Conservation (phyloP, 2,329 filamentous ascomycete species). For the Ascomycota sp. region DNA sequence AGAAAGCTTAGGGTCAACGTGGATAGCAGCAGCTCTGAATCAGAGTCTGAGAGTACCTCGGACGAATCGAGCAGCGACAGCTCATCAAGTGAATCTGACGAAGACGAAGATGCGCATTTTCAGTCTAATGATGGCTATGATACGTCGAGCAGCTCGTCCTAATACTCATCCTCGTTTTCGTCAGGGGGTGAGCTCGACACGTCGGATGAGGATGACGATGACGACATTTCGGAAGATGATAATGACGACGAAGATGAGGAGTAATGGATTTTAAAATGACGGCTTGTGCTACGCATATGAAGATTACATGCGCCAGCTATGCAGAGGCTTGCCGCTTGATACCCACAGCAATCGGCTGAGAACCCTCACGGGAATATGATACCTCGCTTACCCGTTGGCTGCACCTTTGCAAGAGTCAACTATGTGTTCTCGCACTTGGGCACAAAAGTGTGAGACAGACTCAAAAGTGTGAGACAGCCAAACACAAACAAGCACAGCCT, state of each 20-base stretch:
- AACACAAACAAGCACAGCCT: too few relatives aligned
- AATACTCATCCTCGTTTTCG: slow-evolving; percentile 19
- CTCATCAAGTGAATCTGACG: slow-evolving; percentile 17
- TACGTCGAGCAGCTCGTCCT: slow-evolving; percentile 21
- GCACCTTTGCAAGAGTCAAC: too few relatives aligned
- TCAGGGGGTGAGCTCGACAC: slow-evolving; percentile 12
- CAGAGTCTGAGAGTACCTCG: slow-evolving; percentile 1
- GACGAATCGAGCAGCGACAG: slow-evolving; percentile 14
- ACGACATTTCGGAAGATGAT: slow-evolving; percentile 1
- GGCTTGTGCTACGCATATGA: slow-evolving; percentile 1
- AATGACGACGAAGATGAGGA: background rate
- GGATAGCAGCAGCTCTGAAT: slow-evolving; percentile 19
- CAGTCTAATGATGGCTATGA: slow-evolving; percentile 7
- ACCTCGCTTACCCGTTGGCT: background rate
- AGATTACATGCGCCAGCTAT: background rate
- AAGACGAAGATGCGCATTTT: slow-evolving; percentile 7
- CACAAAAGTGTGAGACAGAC: too few relatives aligned
- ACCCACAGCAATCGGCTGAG: slow-evolving; percentile 1
- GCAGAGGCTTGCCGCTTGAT: slow-evolving; percentile 2
- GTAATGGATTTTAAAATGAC: background rate
- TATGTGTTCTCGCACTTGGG: too few relatives aligned
- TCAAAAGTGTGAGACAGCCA: too few relatives aligned
- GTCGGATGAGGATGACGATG: slow-evolving; percentile 10
- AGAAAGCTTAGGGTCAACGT: slow-evolving; percentile 29
- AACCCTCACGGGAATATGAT: slow-evolving; percentile 2